Evolutionary conservation across 805 yeast genomes (phyloP), one percentile per base, ranked within the genome.

Genomic region (Myxozyma kluyveri): DNA sequence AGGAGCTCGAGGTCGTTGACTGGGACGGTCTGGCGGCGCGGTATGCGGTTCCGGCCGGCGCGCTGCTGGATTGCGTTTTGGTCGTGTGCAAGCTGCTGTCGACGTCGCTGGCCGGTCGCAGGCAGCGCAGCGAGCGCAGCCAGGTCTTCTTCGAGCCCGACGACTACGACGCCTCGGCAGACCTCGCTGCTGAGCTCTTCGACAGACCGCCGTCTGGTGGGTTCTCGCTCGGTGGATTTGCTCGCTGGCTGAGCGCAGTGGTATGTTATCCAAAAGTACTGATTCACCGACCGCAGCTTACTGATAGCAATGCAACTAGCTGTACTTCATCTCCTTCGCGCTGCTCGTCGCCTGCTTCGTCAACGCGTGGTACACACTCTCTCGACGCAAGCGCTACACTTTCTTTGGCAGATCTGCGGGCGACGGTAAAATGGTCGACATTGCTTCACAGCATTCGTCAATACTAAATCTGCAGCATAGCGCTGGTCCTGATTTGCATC

Each of bases 1-100:
- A 56, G 27, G 50, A 49, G 36, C 33, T 56, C 12, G 53, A 40
- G 36, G 40, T 49, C 12, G 33, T 56, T 12, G 57, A 52, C 6
- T 56, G 60, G 60, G 60, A 56, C 42, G 32, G 37, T 22, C 47
- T 56, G 22, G 38, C 60, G 9, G 48, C 18, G 23, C 33, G 54
- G 4, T 42, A 53, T 7, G 46, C 58, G 19, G 36, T 49, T 1
- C 52, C 54, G 5, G 39, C 50, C 4, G 60, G 60, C 31, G 43
- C 43, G 12, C 26, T 23, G 10, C 45, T 51, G n/a, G 60, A 56
- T 31, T 43, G 33, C 4, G 31, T 49, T 12, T 45, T 56, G 9
- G 10, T 54, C 24, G 29, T 56, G 12, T 38, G 54, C 26, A 45
- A 50, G 35, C 42, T 56, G 14, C 41, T 39, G 21, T 36, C 49